Evolutionary conservation across 805 yeast species (phyloP), one percentile per base, ranked within the genome.

Genomic region (Starmera pachycereana): DNA sequence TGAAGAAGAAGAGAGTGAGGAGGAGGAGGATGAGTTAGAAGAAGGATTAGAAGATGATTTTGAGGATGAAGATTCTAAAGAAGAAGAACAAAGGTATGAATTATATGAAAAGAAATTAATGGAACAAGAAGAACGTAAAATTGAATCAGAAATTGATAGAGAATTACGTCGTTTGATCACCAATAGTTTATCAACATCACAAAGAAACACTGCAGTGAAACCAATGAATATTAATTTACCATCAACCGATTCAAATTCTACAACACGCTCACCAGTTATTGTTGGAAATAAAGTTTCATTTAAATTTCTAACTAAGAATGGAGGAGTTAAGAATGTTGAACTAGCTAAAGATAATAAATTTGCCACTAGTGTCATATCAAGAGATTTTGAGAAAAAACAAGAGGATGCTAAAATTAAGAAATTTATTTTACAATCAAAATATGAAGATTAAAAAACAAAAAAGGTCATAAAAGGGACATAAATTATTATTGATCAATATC

Each of bases 351-450:
- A 74, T 43, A 69, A 71, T 22, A 70, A 65, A 40, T 71, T 82
- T 53, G 81, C 76, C 0, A 65, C 70, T 29, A 69, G 68, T 28
- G 69, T 78, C 13, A 49, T 68, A 22, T 66, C 66, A 44, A 78
- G 75, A 42, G 74, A 70, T 39, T 72, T 66, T 39, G 66, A 68
- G 44, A 63, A 71, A 43, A 65, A 65, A 44, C 62, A 63, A 33
- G 81, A 81, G 55, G 69, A 75, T 40, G 74, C 74, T 44, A 64
- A 68, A 49, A 72, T 82, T 41, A 74, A 77, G 56, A 66, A 67
- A 32, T 66, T 76, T 42, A 82, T 80, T 19, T 51, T 72, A 38
- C 60, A 58, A 39, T 45, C 60, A 18, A 52, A 57, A 6, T 65
- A 52, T 44, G 66, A 62, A 36, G 60, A 53, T 48, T 39, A 35